Percentiles rank a stretch among this genome's conserved stretches.
phyloP scores from a whole-genome alignment of 2,329 filamentous ascomycete species.

The Epichloe uncinata region DNA sequence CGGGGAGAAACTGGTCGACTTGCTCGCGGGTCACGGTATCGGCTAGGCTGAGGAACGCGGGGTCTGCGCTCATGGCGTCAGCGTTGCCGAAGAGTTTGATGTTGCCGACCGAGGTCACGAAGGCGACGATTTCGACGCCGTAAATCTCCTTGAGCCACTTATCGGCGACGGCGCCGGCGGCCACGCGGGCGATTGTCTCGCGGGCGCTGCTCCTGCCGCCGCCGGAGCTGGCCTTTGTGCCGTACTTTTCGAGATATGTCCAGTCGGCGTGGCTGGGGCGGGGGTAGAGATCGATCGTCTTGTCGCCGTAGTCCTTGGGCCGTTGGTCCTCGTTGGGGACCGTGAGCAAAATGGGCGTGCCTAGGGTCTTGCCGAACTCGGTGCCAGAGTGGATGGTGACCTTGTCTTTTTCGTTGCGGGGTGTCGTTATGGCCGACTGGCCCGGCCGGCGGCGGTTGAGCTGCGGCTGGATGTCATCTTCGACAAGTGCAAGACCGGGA shows the following conservation, averaged over 20 bases:
- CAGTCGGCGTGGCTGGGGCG: conserved; percentile 89
- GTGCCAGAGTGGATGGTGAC: conserved; percentile 90
- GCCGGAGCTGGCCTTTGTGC: conserved; percentile 79
- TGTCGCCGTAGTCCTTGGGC: conserved; percentile 78
- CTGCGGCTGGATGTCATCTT: conserved; percentile 85
- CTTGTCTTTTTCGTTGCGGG: conserved; percentile 80
- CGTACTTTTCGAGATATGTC: conserved; percentile 96
- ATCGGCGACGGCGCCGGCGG: conserved; percentile 83
- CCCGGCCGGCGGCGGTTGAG: conserved; percentile 83
- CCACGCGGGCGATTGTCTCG: conserved; percentile 88
- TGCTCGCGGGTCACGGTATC: conserved; percentile 57
- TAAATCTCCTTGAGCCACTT: conserved; percentile 76
- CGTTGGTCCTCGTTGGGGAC: conserved; percentile 89
- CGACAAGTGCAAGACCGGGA: conserved; percentile 72
- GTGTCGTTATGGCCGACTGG: conserved; percentile 81
- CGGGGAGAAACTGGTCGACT: conserved; percentile 75
- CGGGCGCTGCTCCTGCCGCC: conserved; percentile 85
- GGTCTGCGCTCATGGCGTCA: conserved; percentile 53
- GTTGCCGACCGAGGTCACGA: conserved; percentile 70
- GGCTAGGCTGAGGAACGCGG: conserved; percentile 63
- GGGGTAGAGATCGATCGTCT: conserved; percentile 85
- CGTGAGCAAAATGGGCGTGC: conserved; percentile 77
- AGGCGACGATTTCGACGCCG: conserved; percentile 83
- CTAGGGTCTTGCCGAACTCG: conserved; percentile 78
- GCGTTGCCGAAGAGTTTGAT: conserved; percentile 21